A percentile compares a stretch with the other conserved stretches of the same genome.
Conservation (phyloP, 805 yeast genomes). For the Starmerella etchellsii region DNA sequence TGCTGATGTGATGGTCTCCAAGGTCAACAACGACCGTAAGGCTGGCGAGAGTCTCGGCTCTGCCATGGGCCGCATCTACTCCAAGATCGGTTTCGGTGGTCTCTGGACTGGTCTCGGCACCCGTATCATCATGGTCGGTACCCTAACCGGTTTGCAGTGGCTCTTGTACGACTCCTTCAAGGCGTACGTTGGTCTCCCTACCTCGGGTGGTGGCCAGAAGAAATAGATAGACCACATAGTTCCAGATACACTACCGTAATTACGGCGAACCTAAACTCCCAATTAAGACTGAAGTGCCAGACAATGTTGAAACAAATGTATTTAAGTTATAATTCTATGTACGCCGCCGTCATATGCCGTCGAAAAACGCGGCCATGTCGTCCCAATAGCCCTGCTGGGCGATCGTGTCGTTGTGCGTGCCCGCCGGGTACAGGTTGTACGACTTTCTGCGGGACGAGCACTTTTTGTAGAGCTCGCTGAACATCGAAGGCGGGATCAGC, state of each 20-base stretch:
- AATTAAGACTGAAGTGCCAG: no score
- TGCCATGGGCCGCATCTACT: constrained; percentile 64
- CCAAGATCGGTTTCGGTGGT: constrained; percentile 75
- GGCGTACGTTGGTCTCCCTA: constrained; percentile 87
- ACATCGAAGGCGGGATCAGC: constrained; percentile 80
- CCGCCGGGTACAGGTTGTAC: constrained; percentile 42
- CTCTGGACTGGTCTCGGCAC: constrained; percentile 92
- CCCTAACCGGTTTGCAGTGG: constrained; percentile 96
- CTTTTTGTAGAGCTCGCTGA: constrained; percentile 45
- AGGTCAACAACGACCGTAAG: constrained; percentile 62
- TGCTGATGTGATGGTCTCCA: constrained; percentile 97
- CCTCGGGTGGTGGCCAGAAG: constrained; percentile 72
- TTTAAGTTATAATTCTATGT: no score
- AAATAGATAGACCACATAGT: no score
- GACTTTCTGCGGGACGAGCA: constrained; percentile 41
- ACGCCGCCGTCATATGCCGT: background rate
- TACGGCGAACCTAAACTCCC: no score
- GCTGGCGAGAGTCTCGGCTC: constrained; percentile 52
- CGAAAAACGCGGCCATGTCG: constrained; percentile 43
- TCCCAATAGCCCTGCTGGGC: constrained; percentile 70
- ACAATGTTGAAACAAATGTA: no score
- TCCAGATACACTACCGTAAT: no score
- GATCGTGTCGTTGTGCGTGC: constrained; percentile 76
- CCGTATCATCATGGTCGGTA: constrained; percentile 94
- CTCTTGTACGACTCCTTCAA: constrained; percentile 90